These are phyloP conservation scores for Tylopilus sp. DNA, from an alignment of 768 basidiomycete species.

Conservation along the genomic window DNA sequence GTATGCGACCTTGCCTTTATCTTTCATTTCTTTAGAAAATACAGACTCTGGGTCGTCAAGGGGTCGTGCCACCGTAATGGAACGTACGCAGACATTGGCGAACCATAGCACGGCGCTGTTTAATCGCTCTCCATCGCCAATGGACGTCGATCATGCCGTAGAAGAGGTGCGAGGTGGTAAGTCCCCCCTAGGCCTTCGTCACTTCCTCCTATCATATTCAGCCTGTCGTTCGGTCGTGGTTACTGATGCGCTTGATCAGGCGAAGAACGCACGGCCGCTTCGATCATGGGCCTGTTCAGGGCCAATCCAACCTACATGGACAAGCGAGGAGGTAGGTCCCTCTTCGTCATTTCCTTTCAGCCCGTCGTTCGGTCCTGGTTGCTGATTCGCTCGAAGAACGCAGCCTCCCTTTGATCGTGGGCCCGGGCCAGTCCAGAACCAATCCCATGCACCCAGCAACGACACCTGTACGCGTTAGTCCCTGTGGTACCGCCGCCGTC, in stretches of 20 bases:
- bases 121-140: constrained; percentile 18
- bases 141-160: constrained; percentile 18
- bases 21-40: constrained; percentile 3
- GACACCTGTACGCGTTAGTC: constrained; percentile 4
- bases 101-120: constrained; percentile 6
- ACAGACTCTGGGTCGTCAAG: constrained; percentile 4
- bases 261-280: too few species aligned
- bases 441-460: constrained; percentile 1
- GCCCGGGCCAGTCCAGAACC: background rate
- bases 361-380: background rate
- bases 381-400: constrained; percentile 10
- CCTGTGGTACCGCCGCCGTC: background rate
- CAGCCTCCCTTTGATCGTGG: background rate
- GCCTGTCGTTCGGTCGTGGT: too few species aligned
- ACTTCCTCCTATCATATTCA: too few species aligned
- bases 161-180: too few species aligned
- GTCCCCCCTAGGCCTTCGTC: too few species aligned
- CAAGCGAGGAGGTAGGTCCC: constrained; percentile 13
- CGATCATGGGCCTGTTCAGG: too few species aligned
- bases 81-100: constrained; percentile 20
- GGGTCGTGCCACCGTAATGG: constrained; percentile 14
- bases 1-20: background rate
- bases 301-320: background rate
- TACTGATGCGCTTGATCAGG: too few species aligned
- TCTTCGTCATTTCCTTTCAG: background rate